phyloP scores from a whole-genome alignment of 2,329 filamentous ascomycete species.

The Rutstroemia sp. region DNA sequence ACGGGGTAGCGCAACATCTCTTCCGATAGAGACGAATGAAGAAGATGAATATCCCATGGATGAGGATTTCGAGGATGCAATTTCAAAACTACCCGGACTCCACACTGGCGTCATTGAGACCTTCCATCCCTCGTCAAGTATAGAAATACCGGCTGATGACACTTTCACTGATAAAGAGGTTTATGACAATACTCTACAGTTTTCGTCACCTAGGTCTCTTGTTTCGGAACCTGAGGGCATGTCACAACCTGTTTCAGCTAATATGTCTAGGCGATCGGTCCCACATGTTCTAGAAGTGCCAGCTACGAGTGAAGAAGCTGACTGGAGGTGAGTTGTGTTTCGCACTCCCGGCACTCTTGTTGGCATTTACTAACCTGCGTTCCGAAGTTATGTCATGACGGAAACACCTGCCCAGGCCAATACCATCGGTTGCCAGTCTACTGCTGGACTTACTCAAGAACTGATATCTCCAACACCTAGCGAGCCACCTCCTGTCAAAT shows the following conservation, averaged over 20 bases:
- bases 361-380: neutral
- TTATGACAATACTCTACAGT: conserved; percentile 25
- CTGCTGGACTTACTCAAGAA: no score
- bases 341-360: neutral
- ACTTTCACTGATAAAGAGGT: conserved; percentile 15
- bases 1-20: neutral
- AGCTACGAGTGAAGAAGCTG: conserved; percentile 1
- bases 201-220: conserved; percentile 18
- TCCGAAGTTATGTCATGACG: neutral
- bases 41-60: conserved; percentile 25
- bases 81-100: conserved; percentile 18
- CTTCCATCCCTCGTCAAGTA: conserved; percentile 16
- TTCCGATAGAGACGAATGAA: neutral
- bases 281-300: neutral
- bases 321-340: conserved; percentile 1
- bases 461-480: neutral
- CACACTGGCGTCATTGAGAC: conserved; percentile 12
- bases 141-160: conserved; percentile 12
- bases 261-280: conserved; percentile 10
- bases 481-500: neutral
- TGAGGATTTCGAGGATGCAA: conserved; percentile 21
- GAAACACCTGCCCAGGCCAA: neutral
- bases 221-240: neutral
- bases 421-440: neutral
- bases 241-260: conserved; percentile 6